Evolutionary conservation across 2,329 filamentous ascomycete genomes (phyloP).

Genomic region (Nannizzia gypsea): DNA sequence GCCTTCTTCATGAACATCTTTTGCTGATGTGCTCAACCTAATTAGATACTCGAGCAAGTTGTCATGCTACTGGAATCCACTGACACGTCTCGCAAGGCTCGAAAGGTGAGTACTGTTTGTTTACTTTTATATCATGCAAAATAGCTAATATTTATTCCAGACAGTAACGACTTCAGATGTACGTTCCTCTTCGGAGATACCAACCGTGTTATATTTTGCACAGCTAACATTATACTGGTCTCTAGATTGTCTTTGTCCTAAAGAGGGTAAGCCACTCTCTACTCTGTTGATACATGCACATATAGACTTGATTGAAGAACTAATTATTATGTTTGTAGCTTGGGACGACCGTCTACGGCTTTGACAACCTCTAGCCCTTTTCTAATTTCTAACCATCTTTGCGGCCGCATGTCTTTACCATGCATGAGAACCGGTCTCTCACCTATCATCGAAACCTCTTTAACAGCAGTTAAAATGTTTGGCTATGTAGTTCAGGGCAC

Average conservation of each 20-base stretch:
- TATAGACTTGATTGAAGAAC: not conserved
- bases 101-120: constrained; percentile 11
- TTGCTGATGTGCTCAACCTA: not conserved
- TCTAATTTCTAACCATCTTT: not conserved
- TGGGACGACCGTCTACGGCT: constrained; percentile 15
- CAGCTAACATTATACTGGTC: not conserved
- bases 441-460: too few relatives aligned
- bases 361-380: constrained; percentile 5
- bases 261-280: constrained; percentile 8
- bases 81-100: constrained; percentile 6
- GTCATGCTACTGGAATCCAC: constrained; percentile 17
- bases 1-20: not conserved
- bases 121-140: not conserved
- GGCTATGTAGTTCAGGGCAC: too few relatives aligned
- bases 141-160: constrained; percentile 8
- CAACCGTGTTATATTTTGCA: not conserved
- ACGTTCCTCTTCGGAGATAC: constrained; percentile 5
- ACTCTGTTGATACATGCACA: not conserved
- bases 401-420: too few relatives aligned
- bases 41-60: constrained; percentile 19
- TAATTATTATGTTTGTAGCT: constrained; percentile 12
- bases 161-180: constrained; percentile 16
- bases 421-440: too few relatives aligned
- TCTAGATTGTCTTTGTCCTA: constrained; percentile 12
- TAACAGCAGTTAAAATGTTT: too few relatives aligned